phyloP scores from a whole-genome alignment of 208 protist genomes.

The Perkinsela sp. region DNA sequence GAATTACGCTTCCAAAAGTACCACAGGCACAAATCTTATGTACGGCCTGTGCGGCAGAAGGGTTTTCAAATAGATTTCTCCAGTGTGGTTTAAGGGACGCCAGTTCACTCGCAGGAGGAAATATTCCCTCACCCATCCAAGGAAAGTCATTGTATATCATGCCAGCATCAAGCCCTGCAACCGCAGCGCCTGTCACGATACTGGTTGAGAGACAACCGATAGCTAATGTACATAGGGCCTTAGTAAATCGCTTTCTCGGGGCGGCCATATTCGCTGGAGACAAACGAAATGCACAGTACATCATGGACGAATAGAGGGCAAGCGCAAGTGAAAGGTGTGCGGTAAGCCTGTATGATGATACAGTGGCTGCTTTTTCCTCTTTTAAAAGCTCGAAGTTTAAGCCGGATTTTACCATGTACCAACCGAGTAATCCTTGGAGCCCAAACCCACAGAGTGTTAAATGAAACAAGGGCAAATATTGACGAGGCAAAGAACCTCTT shows the following conservation, averaged over 20 bases:
- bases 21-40: conserved; percentile 29
- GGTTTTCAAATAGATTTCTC: conserved; percentile 56
- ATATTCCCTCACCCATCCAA: conserved; percentile 38
- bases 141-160: conserved; percentile 66
- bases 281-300: conserved; percentile 33
- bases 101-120: conserved; percentile 36
- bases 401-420: conserved; percentile 88
- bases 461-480: conserved; percentile 10
- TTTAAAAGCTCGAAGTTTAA: conserved; percentile 51
- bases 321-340: conserved; percentile 76
- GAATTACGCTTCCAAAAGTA: conserved; percentile 19
- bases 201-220: conserved; percentile 34
- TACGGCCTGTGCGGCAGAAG: conserved; percentile 24
- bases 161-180: conserved; percentile 58
- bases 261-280: conserved; percentile 11
- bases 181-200: conserved; percentile 50
- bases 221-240: conserved; percentile 17
- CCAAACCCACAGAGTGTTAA: conserved; percentile 25
- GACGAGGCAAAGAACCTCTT: conserved; percentile 18
- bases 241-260: conserved; percentile 12
- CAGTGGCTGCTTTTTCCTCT: conserved; percentile 27
- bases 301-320: conserved; percentile 59
- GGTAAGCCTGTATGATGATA: conserved; percentile 63
- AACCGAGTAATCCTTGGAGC: conserved; percentile 72
- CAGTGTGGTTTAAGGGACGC: conserved; percentile 20